phyloP scores from a whole-genome alignment of 2,329 filamentous ascomycete species.

The Westerdykella aurantiaca region DNA sequence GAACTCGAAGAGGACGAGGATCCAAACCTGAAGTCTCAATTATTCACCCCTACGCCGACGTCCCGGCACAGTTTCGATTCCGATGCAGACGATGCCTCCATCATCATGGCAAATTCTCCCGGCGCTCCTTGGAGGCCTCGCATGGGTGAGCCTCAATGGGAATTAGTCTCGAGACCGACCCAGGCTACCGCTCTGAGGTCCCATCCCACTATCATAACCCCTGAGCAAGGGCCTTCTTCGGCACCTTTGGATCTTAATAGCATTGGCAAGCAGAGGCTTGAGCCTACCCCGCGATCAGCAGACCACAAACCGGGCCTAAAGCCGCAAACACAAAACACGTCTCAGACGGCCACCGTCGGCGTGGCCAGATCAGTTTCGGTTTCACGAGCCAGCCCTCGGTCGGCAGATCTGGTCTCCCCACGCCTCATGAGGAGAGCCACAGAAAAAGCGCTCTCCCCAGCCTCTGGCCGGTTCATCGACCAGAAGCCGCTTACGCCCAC shows the following conservation, averaged over 20 bases:
- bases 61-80: conserved; percentile 27
- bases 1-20: conserved; percentile 4
- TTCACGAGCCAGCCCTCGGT: conserved; percentile 19
- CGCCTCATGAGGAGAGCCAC: conserved; percentile 12
- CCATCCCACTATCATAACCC: conserved; percentile 14
- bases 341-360: conserved; percentile 23
- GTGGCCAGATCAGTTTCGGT: conserved; percentile 31
- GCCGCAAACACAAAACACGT: conserved; percentile 4
- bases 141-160: conserved; percentile 26
- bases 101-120: conserved; percentile 17
- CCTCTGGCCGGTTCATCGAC: conserved; percentile 21
- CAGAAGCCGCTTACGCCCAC: conserved; percentile 28
- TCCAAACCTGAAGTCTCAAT: conserved; percentile 5
- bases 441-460: conserved; percentile 6
- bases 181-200: conserved; percentile 13
- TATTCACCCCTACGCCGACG: conserved; percentile 19
- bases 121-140: conserved; percentile 16
- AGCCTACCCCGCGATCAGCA: conserved; percentile 9
- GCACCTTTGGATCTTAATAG: conserved; percentile 16
- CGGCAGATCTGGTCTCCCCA: conserved; percentile 9
- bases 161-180: conserved; percentile 20
- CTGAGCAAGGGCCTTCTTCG: conserved; percentile 9
- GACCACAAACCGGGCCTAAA: conserved; percentile 8
- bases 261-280: conserved; percentile 1
- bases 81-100: conserved; percentile 24